A percentile compares a stretch with the other conserved stretches of the same genome.
Evolutionary conservation across 1,139 yeast species (phyloP).

Genomic region (Scheffersomyces cryptocercus): DNA sequence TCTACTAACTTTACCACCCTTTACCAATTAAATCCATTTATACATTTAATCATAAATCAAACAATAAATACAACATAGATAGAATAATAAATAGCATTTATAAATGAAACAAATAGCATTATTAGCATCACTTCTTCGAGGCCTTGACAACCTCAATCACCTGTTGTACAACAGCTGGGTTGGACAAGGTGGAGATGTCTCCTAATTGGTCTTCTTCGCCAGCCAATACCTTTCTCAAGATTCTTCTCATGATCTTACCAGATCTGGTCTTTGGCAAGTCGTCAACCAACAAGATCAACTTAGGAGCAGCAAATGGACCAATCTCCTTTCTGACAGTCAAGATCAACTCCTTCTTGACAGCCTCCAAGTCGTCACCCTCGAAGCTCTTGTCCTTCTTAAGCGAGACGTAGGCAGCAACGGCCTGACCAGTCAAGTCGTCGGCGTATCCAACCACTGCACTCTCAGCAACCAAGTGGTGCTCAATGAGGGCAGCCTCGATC

Average conservation of each 20-base stretch:
- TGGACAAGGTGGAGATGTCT: slow-evolving; percentile 74
- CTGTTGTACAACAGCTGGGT: slow-evolving; percentile 68
- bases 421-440: slow-evolving; percentile 80
- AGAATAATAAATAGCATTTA: background rate
- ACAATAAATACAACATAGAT: background rate
- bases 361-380: slow-evolving; percentile 46
- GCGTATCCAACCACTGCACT: slow-evolving; percentile 81
- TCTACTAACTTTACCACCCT: too few relatives aligned
- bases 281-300: slow-evolving; percentile 66
- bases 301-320: slow-evolving; percentile 86
- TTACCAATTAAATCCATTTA: background rate
- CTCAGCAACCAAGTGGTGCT: slow-evolving; percentile 69
- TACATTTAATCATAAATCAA: background rate
- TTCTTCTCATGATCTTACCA: slow-evolving; percentile 84
- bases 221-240: slow-evolving; percentile 72
- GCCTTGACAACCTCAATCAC: slow-evolving; percentile 60
- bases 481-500: slow-evolving; percentile 76
- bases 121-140: slow-evolving; percentile 7
- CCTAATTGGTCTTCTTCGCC: slow-evolving; percentile 81
- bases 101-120: background rate
- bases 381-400: slow-evolving; percentile 48
- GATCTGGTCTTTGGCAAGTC: slow-evolving; percentile 84
- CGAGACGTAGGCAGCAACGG: slow-evolving; percentile 79
- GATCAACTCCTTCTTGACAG: slow-evolving; percentile 67
- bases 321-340: slow-evolving; percentile 76